Evolutionary conservation across 331 rosid genomes (phyloP).

Genomic region (Pyrus hybrid): DNA sequence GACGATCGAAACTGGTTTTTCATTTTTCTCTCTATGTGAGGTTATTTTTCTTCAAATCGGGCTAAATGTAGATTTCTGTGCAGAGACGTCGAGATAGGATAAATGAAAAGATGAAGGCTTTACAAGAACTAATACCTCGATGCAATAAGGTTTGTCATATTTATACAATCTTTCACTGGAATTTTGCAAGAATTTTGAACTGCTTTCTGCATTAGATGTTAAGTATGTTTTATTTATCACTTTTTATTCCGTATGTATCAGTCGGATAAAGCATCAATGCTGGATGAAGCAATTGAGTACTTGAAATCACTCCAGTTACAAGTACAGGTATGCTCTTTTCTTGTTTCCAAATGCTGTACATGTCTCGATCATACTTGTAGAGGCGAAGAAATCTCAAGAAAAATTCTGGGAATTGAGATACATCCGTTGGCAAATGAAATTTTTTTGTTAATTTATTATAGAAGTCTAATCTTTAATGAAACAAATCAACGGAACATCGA

Average conservation of each 20-base stretch:
- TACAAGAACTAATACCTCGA: constrained; percentile 95
- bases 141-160: constrained; percentile 58
- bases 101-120: constrained; percentile 90
- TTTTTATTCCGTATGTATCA: constrained; percentile 21
- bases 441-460: not conserved
- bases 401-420: not conserved
- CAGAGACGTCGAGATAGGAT: constrained; percentile 98
- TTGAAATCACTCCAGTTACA: constrained; percentile 87
- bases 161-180: not conserved
- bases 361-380: not conserved
- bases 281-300: constrained; percentile 96
- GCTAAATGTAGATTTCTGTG: constrained; percentile 17
- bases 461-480: not conserved
- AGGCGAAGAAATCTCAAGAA: not conserved
- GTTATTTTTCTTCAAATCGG: constrained; percentile 14
- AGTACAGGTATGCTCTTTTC: constrained; percentile 59
- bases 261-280: constrained; percentile 98
- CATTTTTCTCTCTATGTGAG: not conserved
- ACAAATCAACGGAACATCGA: not conserved
- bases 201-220: not conserved
- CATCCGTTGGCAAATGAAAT: not conserved
- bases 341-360: not conserved
- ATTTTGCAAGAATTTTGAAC: not conserved
- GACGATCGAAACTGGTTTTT: not conserved
- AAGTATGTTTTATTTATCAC: not conserved